Percentiles rank a stretch among this genome's conserved stretches.
phyloP scores from a whole-genome alignment of 1,284 basidiomycete genomes.

The Xerocomus cyaneibrunnescens region DNA sequence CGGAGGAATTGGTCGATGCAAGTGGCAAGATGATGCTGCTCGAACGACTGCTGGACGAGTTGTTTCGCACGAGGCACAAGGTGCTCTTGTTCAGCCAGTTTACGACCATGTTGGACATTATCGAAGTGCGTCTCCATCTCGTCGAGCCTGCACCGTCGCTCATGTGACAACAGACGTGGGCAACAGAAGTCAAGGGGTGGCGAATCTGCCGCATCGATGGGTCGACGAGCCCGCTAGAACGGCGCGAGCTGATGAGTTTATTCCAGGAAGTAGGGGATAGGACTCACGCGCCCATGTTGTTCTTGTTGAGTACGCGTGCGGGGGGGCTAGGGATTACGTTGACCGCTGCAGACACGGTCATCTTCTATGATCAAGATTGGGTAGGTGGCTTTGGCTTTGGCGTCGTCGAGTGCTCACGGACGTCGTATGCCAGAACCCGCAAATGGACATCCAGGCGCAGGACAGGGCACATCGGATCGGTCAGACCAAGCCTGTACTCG shows the following conservation, averaged over 20 bases:
- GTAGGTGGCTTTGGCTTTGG: constrained; percentile 38
- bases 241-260: constrained; percentile 80
- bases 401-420: constrained; percentile 2
- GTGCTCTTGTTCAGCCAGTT: constrained; percentile 95
- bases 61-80: constrained; percentile 86
- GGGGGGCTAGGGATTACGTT: constrained; percentile 94
- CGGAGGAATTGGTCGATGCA: constrained; percentile 74
- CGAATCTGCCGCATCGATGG: constrained; percentile 91
- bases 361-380: constrained; percentile 97
- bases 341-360: constrained; percentile 91
- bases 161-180: constrained; percentile 68
- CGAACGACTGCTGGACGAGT: constrained; percentile 80
- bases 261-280: constrained; percentile 80
- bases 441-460: constrained; percentile 96
- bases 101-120: constrained; percentile 93
- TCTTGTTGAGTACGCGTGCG: constrained; percentile 89
- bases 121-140: constrained; percentile 59
- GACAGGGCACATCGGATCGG: constrained; percentile 96
- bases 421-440: constrained; percentile 72
- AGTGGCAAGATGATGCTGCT: constrained; percentile 98
- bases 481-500: constrained; percentile 84
- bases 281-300: constrained; percentile 72
- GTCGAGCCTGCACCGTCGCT: neutral
- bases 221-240: constrained; percentile 69
- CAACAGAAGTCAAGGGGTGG: constrained; percentile 77